Evolutionary conservation across 148 eudicot species (phyloP).

Genomic region (Dianthus caryophyllus): DNA sequence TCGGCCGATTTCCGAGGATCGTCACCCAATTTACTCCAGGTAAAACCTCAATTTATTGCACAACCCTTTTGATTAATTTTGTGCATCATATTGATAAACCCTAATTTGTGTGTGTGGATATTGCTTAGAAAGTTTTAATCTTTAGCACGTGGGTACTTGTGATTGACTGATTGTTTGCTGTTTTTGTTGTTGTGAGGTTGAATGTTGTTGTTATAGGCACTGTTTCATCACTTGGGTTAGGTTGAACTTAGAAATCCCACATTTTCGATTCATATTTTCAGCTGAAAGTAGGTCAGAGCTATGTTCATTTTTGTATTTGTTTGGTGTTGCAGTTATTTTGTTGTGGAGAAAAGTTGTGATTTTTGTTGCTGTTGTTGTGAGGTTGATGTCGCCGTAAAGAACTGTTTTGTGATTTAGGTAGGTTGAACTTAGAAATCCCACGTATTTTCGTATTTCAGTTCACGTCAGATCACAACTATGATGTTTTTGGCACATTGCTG

Average conservation of each 20-base stretch:
- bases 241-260: conserved; percentile 9
- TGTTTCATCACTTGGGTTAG: conserved; percentile 8
- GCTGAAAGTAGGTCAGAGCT: neutral
- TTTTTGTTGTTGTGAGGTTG: neutral
- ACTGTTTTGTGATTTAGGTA: too few species aligned
- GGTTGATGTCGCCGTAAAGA: too few species aligned
- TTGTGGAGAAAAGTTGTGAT: neutral
- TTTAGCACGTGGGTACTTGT: conserved; percentile 19
- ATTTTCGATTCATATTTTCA: neutral
- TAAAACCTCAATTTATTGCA: conserved; percentile 1
- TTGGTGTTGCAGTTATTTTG: neutral
- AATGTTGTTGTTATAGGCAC: neutral
- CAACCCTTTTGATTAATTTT: conserved; percentile 1
- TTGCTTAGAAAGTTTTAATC: neutral
- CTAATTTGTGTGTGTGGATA: conserved; percentile 9
- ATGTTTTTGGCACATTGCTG: too few species aligned
- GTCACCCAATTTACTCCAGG: conserved; percentile 31
- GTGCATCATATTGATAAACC: conserved; percentile 20
- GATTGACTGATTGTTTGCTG: neutral
- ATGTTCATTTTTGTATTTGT: too few species aligned
- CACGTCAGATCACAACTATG: too few species aligned
- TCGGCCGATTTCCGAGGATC: conserved; percentile 27
- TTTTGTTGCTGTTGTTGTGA: too few species aligned
- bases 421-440: too few species aligned
- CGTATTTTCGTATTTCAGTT: too few species aligned